Evolutionary conservation across 805 yeast species (phyloP).

Genomic region (Starmera pachycereana): DNA sequence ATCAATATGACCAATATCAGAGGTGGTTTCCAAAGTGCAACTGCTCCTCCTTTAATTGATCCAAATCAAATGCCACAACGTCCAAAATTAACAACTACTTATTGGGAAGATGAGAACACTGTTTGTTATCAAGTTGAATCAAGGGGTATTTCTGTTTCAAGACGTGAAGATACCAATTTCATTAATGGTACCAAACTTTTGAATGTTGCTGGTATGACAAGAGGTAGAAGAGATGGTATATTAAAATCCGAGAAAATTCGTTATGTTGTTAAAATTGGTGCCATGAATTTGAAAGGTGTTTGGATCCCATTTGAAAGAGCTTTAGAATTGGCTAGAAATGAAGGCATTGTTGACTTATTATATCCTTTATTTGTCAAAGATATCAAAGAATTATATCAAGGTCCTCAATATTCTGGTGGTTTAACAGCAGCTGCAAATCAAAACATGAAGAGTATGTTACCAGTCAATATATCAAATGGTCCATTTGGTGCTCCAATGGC

Average conservation of each 20-base stretch:
- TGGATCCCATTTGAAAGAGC: slow-evolving; percentile 74
- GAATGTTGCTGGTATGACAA: slow-evolving; percentile 63
- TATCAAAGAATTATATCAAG: slow-evolving; percentile 33
- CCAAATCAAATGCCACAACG: slow-evolving; percentile 26
- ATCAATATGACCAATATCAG: slow-evolving; percentile 8
- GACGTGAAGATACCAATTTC: slow-evolving; percentile 65
- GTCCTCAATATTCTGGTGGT: slow-evolving; percentile 22
- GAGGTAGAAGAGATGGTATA: slow-evolving; percentile 66
- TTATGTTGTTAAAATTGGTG: slow-evolving; percentile 65
- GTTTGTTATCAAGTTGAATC: slow-evolving; percentile 66
- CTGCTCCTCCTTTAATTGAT: slow-evolving; percentile 13
- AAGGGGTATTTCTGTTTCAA: slow-evolving; percentile 53
- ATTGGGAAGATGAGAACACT: slow-evolving; percentile 72
- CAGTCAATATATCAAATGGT: slow-evolving; percentile 17
- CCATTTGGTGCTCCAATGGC: not conserved
- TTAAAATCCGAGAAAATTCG: slow-evolving; percentile 56
- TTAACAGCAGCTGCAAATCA: slow-evolving; percentile 20
- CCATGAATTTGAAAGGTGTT: slow-evolving; percentile 66
- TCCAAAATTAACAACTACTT: slow-evolving; percentile 59
- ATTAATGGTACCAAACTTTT: slow-evolving; percentile 61
- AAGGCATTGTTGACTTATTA: slow-evolving; percentile 47
- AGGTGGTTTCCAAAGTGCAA: slow-evolving; percentile 8
- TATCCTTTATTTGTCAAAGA: slow-evolving; percentile 58
- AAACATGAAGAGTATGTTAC: slow-evolving; percentile 18
- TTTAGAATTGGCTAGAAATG: slow-evolving; percentile 57